Evolutionary conservation across 2,329 filamentous ascomycete genomes (phyloP), one percentile per base, ranked within the genome.

Genomic region (Davidsoniella virescens): DNA sequence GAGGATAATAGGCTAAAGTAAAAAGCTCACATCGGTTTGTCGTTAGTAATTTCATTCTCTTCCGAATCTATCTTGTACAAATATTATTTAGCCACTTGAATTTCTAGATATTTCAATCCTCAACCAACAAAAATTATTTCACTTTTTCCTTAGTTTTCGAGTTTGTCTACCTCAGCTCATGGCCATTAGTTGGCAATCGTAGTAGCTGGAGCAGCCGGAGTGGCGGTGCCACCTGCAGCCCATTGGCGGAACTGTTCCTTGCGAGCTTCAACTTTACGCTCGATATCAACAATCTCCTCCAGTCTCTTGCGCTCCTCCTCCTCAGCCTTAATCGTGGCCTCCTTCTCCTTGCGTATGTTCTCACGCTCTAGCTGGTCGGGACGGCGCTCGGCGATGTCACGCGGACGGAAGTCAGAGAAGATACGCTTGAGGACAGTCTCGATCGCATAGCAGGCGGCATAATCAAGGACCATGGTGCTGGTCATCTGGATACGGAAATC

Each of bases 401-500:
- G 90, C 2, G 92, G 87, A 56, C 79, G 80, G 69, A 86, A 94
- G 65, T 98, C 92, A 56, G 84, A 90, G 66, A 96, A 98, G 26
- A 83, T 64, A 47, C 64, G 69, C 73, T 98, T 98, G 59, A 98
- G 72, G 0, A 78, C 73, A 57, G 88, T 81, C 68, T 98, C 92
- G 54, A 96, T 84, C 36, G 86, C 54, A 71, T 79, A 96, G 70
- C 92, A 98, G 12, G 82, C 83, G 2, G 69, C 76, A 62, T 88
- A 98, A 65, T 98, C 92, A 36, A 90, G 59, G 5, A 88, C 64
- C 92, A 98, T 98, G 59, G 86, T 73, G 0, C 69, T 65, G 0
- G 87, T 93, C 70, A 98, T 80, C 48, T 82, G 90, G 41, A 75
- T 62, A 72, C 94, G 94, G 75, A 98, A 98, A 59, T 94, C 86